Evolutionary conservation across 176 grass and related monocot genomes (phyloP), one percentile per base, ranked within the genome.

Genomic region (Poa annua): DNA sequence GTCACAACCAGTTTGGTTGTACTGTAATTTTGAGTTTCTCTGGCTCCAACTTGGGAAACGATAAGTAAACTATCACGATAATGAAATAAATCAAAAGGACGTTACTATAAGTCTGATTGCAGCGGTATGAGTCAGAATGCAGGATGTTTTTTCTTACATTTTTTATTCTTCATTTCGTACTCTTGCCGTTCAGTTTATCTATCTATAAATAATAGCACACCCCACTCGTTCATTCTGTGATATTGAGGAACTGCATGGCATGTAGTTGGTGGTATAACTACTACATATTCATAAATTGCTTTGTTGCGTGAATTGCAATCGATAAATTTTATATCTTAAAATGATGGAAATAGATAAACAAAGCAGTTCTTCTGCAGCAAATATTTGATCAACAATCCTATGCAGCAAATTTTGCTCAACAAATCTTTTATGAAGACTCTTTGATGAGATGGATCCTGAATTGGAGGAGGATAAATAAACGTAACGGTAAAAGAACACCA

Each of bases 11-110:
- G 47, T 65, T 55, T 39, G 36, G 26, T 61, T 67, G 45, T 74
- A 36, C 59, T 86, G 66, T 83, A 79, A 66, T 86, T 78, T 89
- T 62, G 6, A 60, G 35, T 86, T 86, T 54, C 26, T 56, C 56
- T 44, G 66, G 2, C 60, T 54, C 60, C 60, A 25, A 24, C 24
- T 74, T 38, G 16, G 42, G 85, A 14, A 33, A 44, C 15, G 35
- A 32, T 21, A 66, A 75, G 24, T 42, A 44, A 73, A 38, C 3
- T 6, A 15, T 0, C 3, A 62, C 6, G 26, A 35, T 6, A 3
- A 54, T 45, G 32, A 63, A 88, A 74, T 74, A 66, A 88, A 79
- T 53, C 41, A 7, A 8, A 42, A 50, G 26, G 5, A 32, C 24
- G 34, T 29, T 22, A 63, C 15, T 29, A 16, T 6, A 50, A 50